These are phyloP conservation scores for Dendrostoma leiphaemia DNA, from an alignment of 2,329 filamentous ascomycete species.

Conservation along the genomic window DNA sequence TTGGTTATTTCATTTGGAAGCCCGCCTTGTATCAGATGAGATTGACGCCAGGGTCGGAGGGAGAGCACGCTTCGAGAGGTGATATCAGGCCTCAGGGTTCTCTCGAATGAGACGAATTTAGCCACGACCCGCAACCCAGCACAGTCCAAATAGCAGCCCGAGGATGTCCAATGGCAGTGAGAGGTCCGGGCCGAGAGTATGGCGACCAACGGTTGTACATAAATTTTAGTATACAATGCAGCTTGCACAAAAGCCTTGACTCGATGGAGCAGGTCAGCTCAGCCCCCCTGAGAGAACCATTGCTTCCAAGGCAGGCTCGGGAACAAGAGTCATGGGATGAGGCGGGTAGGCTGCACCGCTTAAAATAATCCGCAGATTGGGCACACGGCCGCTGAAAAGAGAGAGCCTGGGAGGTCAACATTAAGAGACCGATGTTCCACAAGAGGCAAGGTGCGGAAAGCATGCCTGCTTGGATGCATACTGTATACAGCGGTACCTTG, in stretches of 20 bases:
- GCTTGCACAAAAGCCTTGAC: slow-evolving; percentile 15
- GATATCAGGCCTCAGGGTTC: slow-evolving; percentile 15
- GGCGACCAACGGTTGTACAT: slow-evolving; percentile 1
- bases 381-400: not conserved
- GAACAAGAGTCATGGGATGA: not conserved
- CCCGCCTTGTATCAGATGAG: slow-evolving; percentile 44
- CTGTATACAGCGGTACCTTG: no score
- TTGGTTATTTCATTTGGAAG: slow-evolving; percentile 43
- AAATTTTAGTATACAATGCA: slow-evolving; percentile 13
- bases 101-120: slow-evolving; percentile 15
- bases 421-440: not conserved
- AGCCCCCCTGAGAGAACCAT: not conserved
- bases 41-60: slow-evolving; percentile 36
- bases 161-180: not conserved
- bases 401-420: not conserved
- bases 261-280: slow-evolving; percentile 17
- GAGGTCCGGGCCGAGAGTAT: not conserved
- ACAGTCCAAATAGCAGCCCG: not conserved
- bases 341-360: slow-evolving; percentile 5
- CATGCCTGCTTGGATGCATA: no score
- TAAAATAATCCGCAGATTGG: not conserved
- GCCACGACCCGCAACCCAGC: slow-evolving; percentile 11
- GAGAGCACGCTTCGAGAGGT: slow-evolving; percentile 25
- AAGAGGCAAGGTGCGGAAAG: not conserved
- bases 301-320: not conserved